Evolutionary conservation across 371 early-diverging fungal genomes (phyloP).

Genomic region (Haplosporangium sp.): DNA sequence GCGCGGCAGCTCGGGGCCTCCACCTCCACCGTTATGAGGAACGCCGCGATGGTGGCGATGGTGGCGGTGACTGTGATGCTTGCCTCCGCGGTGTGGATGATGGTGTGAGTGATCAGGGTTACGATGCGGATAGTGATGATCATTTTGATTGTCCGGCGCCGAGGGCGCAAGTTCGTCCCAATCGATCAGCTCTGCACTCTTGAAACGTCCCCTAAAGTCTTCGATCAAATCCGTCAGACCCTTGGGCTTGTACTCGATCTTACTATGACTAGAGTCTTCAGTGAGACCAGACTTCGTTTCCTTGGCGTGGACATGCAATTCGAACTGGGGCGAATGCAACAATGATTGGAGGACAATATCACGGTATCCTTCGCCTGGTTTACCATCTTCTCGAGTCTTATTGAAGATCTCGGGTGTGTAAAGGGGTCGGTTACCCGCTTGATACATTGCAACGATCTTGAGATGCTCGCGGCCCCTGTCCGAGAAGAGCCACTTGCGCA

Average conservation of each 20-base stretch:
- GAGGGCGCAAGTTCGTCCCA: neutral
- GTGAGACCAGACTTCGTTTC: neutral
- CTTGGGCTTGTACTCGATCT: slow-evolving; percentile 11
- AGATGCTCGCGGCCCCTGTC: slow-evolving; percentile 39
- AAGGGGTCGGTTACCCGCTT: slow-evolving; percentile 22
- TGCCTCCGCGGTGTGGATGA: neutral
- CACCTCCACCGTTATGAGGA: slow-evolving; percentile 3
- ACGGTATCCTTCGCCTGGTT: slow-evolving; percentile 6
- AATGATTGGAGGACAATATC: slow-evolving; percentile 30
- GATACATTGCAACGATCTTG: slow-evolving; percentile 43
- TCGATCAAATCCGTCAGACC: slow-evolving; percentile 16
- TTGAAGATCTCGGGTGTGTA: slow-evolving; percentile 48
- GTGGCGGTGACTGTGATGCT: slow-evolving; percentile 8
- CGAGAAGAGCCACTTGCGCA: slow-evolving; percentile 35
- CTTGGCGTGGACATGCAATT: slow-evolving; percentile 26
- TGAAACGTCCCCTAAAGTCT: slow-evolving; percentile 2
- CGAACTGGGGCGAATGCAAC: slow-evolving; percentile 29
- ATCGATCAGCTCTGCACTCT: neutral
- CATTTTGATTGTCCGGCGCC: neutral
- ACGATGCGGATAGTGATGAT: slow-evolving; percentile 14
- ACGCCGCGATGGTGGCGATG: slow-evolving; percentile 2
- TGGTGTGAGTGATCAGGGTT: slow-evolving; percentile 11
- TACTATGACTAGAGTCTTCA: neutral
- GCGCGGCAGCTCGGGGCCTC: neutral
- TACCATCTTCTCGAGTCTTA: slow-evolving; percentile 23